Evolutionary conservation across 1,284 basidiomycete species (phyloP).

Genomic region (Cryptococcus sp.): DNA sequence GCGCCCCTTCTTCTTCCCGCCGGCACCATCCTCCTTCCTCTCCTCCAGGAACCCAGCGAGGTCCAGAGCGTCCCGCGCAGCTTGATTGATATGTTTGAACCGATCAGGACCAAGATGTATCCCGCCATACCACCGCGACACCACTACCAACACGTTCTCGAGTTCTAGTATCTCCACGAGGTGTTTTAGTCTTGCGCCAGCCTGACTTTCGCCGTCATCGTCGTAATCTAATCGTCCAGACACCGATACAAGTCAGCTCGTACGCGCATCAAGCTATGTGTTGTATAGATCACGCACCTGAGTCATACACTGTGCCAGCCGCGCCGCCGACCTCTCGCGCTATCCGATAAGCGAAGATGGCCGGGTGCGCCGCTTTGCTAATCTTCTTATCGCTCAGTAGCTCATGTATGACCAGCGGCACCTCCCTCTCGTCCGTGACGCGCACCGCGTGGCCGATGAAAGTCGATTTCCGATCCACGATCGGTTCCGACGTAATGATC

Average conservation of each 20-base stretch:
- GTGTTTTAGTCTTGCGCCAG: slow-evolving; percentile 81
- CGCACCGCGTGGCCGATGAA: slow-evolving; percentile 81
- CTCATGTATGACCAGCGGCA: slow-evolving; percentile 69
- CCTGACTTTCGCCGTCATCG: slow-evolving; percentile 89
- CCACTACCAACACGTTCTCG: slow-evolving; percentile 74
- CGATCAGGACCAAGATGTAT: slow-evolving; percentile 81
- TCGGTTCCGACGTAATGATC: slow-evolving; percentile 71
- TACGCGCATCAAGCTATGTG: neutral
- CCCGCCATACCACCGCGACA: slow-evolving; percentile 57
- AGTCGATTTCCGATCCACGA: slow-evolving; percentile 75
- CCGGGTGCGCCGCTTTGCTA: slow-evolving; percentile 75
- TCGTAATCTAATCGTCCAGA: slow-evolving; percentile 69
- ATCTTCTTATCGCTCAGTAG: slow-evolving; percentile 65
- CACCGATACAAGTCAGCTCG: neutral
- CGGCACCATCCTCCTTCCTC: slow-evolving; percentile 18
- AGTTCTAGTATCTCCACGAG: slow-evolving; percentile 76
- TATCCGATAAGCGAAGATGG: slow-evolving; percentile 73
- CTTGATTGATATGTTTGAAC: slow-evolving; percentile 91
- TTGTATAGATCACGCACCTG: slow-evolving; percentile 40
- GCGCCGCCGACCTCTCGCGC: slow-evolving; percentile 42
- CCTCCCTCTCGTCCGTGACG: slow-evolving; percentile 75
- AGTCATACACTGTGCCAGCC: slow-evolving; percentile 39
- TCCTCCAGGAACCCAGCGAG: slow-evolving; percentile 58
- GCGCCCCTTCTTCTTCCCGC: slow-evolving; percentile 22
- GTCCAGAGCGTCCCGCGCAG: slow-evolving; percentile 80